Evolutionary conservation across 805 yeast genomes (phyloP).

Genomic region (Myxozyma mucilagina): DNA sequence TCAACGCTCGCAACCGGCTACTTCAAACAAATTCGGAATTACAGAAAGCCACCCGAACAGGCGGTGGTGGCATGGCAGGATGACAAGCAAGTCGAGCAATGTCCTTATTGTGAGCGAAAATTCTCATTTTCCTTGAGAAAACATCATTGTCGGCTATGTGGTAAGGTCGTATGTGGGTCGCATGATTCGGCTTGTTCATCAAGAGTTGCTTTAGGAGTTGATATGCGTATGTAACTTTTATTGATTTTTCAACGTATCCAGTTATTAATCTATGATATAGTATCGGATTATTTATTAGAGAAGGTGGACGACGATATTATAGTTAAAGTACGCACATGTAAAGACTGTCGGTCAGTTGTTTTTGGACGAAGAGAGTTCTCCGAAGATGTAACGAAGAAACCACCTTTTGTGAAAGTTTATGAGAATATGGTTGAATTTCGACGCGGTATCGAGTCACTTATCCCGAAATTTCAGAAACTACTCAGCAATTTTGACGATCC

Average conservation of each 20-base stretch:
- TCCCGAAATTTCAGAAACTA: conserved; percentile 49
- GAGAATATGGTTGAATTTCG: conserved; percentile 46
- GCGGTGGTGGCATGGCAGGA: conserved; percentile 66
- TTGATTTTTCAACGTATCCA: background rate
- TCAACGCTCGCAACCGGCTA: conserved; percentile 29
- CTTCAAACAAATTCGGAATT: conserved; percentile 33
- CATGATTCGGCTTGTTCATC: conserved; percentile 65
- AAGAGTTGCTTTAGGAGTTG: conserved; percentile 42
- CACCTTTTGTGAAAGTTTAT: conserved; percentile 46
- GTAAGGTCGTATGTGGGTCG: conserved; percentile 76
- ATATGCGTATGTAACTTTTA: conserved; percentile 10
- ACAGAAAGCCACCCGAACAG: conserved; percentile 46
- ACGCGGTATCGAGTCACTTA: conserved; percentile 42
- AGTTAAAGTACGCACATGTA: conserved; percentile 59
- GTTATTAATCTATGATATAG: conserved; percentile 2
- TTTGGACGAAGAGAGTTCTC: conserved; percentile 56
- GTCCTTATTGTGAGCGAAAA: conserved; percentile 61
- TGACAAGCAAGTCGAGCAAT: conserved; percentile 49
- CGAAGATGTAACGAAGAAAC: conserved; percentile 42
- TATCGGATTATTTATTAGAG: conserved; percentile 19
- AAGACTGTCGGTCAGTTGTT: conserved; percentile 62
- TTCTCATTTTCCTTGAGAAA: conserved; percentile 65
- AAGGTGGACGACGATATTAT: conserved; percentile 24
- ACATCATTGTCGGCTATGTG: conserved; percentile 93
- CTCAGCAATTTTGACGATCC: conserved; percentile 43